phyloP scores from a whole-genome alignment of 371 early-diverging fungal species.

The Actinomortierella wolfii region DNA sequence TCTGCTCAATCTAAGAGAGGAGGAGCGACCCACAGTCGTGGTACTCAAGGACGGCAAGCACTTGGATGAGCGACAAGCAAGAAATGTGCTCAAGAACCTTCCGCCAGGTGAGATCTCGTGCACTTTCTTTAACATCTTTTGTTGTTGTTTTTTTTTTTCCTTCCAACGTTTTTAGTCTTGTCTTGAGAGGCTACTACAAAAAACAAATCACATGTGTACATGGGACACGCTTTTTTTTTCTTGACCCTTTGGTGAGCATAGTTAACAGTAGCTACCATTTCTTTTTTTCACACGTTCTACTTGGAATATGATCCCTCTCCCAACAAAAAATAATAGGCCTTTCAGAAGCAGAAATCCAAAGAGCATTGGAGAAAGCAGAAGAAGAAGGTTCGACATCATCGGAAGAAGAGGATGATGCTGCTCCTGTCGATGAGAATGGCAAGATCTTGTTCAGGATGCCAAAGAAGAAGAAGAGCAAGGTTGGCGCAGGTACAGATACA shows the following conservation, averaged over 20 bases:
- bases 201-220: no score
- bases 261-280: no score
- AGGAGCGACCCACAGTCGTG: conserved; percentile 41
- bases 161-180: neutral
- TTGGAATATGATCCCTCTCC: no score
- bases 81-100: conserved; percentile 34
- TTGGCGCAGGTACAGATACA: conserved; percentile 2
- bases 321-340: conserved; percentile 27
- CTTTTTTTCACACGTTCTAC: neutral
- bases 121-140: neutral
- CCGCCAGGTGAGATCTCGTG: conserved; percentile 21
- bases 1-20: conserved; percentile 35
- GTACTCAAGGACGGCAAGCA: conserved; percentile 42
- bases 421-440: conserved; percentile 29
- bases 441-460: conserved; percentile 39
- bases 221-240: no score
- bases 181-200: no score
- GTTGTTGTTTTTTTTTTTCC: neutral
- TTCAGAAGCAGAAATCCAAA: conserved; percentile 39
- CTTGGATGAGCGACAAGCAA: conserved; percentile 43
- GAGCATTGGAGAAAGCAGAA: conserved; percentile 13
- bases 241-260: no score
- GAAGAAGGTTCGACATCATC: conserved; percentile 5
- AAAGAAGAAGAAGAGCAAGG: conserved; percentile 16
- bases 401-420: conserved; percentile 2